Evolutionary conservation across 2,329 filamentous ascomycete genomes (phyloP), one percentile per base, ranked within the genome.

Genomic region (Microdochium trichocladiopsis): DNA sequence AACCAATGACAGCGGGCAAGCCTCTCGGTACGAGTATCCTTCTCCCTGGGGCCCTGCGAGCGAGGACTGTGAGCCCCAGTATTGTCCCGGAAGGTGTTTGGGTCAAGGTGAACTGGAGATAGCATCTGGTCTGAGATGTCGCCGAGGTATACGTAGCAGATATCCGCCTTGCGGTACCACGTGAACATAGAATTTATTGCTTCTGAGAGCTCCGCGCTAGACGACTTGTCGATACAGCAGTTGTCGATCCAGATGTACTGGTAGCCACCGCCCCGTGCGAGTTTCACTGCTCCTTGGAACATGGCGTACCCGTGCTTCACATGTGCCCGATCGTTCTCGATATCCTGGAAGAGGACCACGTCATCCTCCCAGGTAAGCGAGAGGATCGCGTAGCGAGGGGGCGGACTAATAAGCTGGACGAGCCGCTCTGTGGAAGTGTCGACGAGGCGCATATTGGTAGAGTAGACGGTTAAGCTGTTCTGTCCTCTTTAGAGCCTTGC

Each of bases 181-280:
- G 45, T 23, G 45, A 23, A 25, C n/a, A 23, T 23, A 14, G 28
- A 31, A 14, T 31, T 8, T 8, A 31, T 31, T 31, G 28, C 28
- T 14, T 31, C 28, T 8, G 45, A 23, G 22, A 47, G 21, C 22
- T 24, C 21, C 10, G 21, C 45, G 45, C 21, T 23, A 10, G 21
- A n/a, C 11, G 45, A 47, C 21, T 25, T 23, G 45, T 47, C 45
- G 37, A 51, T 45, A 22, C 49, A 51, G 37, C 36, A 51, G 23
- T 37, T 51, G 22, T 51, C 49, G 22, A 51, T 45, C 49, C 49
- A 51, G n/a, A 51, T 43, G 49, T 51, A 45, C 49, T 51, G 23
- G 24, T 45, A 12, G 23, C 49, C 33, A 14, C 25, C 49, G n/a
- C 23, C 45, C 18, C 41, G 2, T 6, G 49, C 37, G 8, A 45